Evolutionary conservation across 169 alveolate species (phyloP), one percentile per base, ranked within the genome.

Genomic region (Plasmodium vivax): DNA sequence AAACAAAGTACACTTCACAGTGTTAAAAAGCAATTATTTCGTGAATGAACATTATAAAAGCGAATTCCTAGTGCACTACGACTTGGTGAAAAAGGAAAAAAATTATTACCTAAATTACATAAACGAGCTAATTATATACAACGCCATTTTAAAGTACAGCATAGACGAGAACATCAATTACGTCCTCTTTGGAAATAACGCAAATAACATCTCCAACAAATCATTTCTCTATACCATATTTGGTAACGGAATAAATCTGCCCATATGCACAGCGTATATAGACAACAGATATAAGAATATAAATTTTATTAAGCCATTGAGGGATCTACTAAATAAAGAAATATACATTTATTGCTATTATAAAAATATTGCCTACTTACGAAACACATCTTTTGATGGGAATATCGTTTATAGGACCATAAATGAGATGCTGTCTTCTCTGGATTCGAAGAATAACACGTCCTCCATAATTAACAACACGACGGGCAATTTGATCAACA

Each of bases 201-300:
- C 94, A 90, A 90, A 90, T 80, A 90, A 90, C 73, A 90, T 90
- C 16, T 80, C 94, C 47, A 82, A 90, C 73, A 90, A 90, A 38
- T 68, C 94, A 27, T 80, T 90, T 80, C 51, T 90, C 54, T 82
- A 90, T 36, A 90, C 94, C 19, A 82, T 90, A 58, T 62, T 80
- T 41, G 94, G 94, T 1, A 80, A 90, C 73, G 94, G 94, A 23
- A 80, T 90, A 41, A 90, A 80, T 71, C 23, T 90, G 27, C 94
- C 94, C 41, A 36, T 71, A 80, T 71, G 77, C 81, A 68, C 91
- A 5, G 45, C 92, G 12, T 90, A 90, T 43, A 90, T 90, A 34
- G 94, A 90, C 23, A 81, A 71, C 38, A 58, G 94, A 82, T 45
- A 81, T 90, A 38, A 81, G 58, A 36, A 80, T 34, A 58, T 90